Evolutionary conservation across 768 basidiomycete species (phyloP).

Genomic region (Calocybe gangraenosa): DNA sequence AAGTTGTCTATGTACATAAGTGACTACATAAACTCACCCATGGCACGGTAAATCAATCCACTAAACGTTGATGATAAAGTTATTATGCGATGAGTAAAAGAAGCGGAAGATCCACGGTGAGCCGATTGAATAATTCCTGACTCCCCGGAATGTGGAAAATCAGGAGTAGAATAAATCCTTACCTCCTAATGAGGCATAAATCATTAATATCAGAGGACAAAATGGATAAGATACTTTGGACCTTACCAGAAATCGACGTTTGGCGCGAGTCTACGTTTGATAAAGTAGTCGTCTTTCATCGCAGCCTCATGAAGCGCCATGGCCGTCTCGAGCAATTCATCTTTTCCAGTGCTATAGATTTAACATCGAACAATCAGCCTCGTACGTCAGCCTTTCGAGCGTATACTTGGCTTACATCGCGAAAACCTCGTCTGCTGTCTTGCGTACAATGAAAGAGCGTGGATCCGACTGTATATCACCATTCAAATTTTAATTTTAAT

Average conservation of each 20-base stretch:
- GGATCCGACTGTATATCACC: conserved; percentile 90
- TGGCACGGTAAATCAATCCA: conserved; percentile 86
- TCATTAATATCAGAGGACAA: too few species aligned
- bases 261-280: conserved; percentile 74
- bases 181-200: conserved; percentile 46
- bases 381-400: neutral
- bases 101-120: too few species aligned
- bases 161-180: conserved; percentile 20
- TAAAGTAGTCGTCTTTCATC: conserved; percentile 88
- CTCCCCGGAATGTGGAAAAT: neutral
- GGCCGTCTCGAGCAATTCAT: conserved; percentile 83
- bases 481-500: too few species aligned
- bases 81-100: conserved; percentile 1
- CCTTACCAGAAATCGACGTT: conserved; percentile 90
- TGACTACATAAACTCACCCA: conserved; percentile 48
- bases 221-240: conserved; percentile 6
- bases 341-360: conserved; percentile 73
- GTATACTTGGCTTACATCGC: conserved; percentile 51
- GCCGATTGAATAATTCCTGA: too few species aligned
- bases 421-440: conserved; percentile 91
- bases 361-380: neutral
- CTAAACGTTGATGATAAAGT: conserved; percentile 36
- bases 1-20: too few species aligned
- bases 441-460: conserved; percentile 85
- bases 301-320: conserved; percentile 87